Base-by-base conservation (phyloP, 352 stramenopile genomes). In the Phytopythium helicoides region DNA sequence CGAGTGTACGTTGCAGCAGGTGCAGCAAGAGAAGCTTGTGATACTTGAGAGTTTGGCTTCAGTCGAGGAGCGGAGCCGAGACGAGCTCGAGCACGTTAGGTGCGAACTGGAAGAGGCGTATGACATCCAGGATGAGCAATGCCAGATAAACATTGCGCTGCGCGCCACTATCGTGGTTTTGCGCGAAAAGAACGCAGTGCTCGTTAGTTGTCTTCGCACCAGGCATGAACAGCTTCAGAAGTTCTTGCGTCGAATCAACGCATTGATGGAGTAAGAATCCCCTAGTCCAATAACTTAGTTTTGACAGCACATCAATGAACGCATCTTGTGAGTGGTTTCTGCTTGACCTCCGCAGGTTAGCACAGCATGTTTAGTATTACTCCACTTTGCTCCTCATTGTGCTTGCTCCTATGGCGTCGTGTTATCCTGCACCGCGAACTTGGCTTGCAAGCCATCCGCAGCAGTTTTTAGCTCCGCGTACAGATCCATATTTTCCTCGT, bases 401-500 rank as follows among this genome's bases (percentile, higher is more conserved):
- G n/a, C n/a, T n/a, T n/a, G n/a, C n/a, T n/a, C n/a, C 31, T 41
- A 40, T 18, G 16, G n/a, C 28, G 19, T 31, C 45, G 45, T 19
- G n/a, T 23, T 33, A 33, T 9, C 23, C 33, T 58, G 47, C 15
- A 62, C 25, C 7, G 51, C 37, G 55, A 84, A 62, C 33, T 73
- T 54, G 38, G 54, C 50, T 34, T 76, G 63, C n/a, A 64, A 59
- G 34, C 56, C 58, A 52, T 84, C 64, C 3, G 58, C 56, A 14
- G 63, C 56, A 35, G 56, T 38, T 40, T 56, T 44, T 19, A 90
- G 59, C 49, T 90, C 80, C 10, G 66, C 51, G 52, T 86, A 88
- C 6, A 90, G 59, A 54, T 88, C 80, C 66, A 85, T 66, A 46
- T 90, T 90, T 8, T 60, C 63, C 9, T 71, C 71, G 54, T 86